Base-by-base conservation (phyloP, 1,284 basidiomycete genomes). In the Pseudozyma flocculosa region DNA sequence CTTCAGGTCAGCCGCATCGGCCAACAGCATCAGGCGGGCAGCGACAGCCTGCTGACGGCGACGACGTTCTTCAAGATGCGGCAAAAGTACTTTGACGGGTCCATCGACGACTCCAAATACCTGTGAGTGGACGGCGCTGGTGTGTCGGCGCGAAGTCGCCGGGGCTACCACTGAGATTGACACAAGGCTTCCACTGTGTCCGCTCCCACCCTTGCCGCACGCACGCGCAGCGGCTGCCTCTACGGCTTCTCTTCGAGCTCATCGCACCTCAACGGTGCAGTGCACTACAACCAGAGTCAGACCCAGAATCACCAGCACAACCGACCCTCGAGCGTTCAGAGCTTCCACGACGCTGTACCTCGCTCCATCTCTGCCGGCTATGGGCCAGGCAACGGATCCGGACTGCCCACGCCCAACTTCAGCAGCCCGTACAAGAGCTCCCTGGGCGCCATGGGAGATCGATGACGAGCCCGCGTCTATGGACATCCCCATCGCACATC, bases 11-110 rank as follows among this genome's bases (percentile, higher is more conserved):
- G 87, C 79, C 86, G 93, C 50, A 90, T 95, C 78, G 93, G 92
- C 3, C 86, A 87, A 18, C 90, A 92, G 54, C 93, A 96, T 78
- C 93, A 96, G 81, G 92, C 94, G 14, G 94, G 95, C 18, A 93
- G 90, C 24, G 95, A 98, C 78, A 91, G 89, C 19, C 86, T 97
- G 32, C 84, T 98, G 47, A 97, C 93, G 14, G 87, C 92, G 2
- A 86, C 87, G 7, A 91, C 90, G 0, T 97, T 96, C 81, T 97
- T 97, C 87, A 90, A 92, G 79, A 90, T 96, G 85, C 86, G 90
- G 30, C 86, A 90, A 68, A 81, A 88, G 39, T 96, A 92, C 81
- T 97, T 96, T 81, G 85, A 88, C 60, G 88, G 91, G 75, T 81
- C 84, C 36, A 85, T 96, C 51, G 90, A 95, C 54, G 74, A 78